phyloP scores from a whole-genome alignment of 345 rosid species.

The Eucalyptus curtisii region DNA sequence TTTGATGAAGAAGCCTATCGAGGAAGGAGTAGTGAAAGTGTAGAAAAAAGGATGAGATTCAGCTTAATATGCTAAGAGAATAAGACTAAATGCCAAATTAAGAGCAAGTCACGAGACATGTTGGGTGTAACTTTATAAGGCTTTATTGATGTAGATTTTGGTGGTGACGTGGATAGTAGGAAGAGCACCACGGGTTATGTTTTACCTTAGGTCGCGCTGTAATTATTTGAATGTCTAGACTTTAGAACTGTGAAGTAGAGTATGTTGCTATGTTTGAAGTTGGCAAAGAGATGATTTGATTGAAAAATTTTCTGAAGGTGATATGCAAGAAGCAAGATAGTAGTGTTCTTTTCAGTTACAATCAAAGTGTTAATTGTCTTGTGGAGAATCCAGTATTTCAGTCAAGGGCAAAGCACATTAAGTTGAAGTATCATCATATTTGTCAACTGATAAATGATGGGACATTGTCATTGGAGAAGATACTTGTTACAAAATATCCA shows the following conservation, averaged over 20 bases:
- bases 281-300: not conserved
- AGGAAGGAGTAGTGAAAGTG: not conserved
- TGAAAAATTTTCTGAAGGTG: rapidly evolving
- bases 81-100: not conserved
- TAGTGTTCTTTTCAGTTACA: not conserved
- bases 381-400: not conserved
- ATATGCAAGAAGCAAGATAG: not conserved
- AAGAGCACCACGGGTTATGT: not conserved
- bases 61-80: not conserved
- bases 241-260: not conserved
- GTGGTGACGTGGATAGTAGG: not conserved
- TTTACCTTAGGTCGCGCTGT: not conserved
- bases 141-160: not conserved
- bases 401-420: not conserved
- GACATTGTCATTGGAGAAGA: not conserved
- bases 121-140: not conserved
- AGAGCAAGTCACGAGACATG: not conserved
- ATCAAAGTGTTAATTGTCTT: not conserved
- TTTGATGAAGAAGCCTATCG: not conserved
- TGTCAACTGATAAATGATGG: too few relatives aligned
- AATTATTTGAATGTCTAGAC: not conserved
- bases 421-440: not conserved
- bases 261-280: not conserved
- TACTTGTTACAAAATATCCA: not conserved
- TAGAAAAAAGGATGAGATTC: too few relatives aligned